phyloP scores from a whole-genome alignment of 306 rosid species.

The Oemleria cerasiformis region DNA sequence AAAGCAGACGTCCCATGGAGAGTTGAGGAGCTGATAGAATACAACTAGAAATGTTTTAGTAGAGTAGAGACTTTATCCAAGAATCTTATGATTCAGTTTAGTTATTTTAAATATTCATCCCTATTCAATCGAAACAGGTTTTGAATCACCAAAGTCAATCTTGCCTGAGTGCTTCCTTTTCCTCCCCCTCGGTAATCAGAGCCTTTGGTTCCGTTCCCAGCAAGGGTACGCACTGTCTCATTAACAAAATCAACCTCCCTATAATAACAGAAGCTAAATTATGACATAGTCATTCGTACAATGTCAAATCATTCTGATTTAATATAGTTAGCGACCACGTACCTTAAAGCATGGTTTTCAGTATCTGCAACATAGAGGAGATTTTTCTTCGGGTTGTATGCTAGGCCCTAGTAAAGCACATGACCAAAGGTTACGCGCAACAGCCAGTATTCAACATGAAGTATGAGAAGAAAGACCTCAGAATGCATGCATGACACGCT shows the following conservation, averaged over 20 bases:
- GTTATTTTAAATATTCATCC: not conserved
- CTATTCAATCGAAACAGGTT: not conserved
- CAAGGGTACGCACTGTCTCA: conserved; percentile 77
- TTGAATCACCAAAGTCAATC: conserved; percentile 24
- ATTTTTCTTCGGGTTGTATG: conserved; percentile 85
- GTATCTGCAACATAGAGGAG: conserved; percentile 91
- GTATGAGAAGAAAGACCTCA: conserved; percentile 13
- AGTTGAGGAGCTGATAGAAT: conserved; percentile 80
- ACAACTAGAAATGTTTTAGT: conserved; percentile 14
- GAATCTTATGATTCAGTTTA: not conserved
- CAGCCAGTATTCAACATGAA: conserved; percentile 20
- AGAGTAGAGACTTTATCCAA: not conserved
- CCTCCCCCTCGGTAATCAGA: conserved; percentile 84
- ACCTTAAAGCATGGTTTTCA: conserved; percentile 98
- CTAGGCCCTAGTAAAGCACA: conserved; percentile 69
- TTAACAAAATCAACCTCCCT: conserved; percentile 90
- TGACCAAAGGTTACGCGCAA: conserved; percentile 19
- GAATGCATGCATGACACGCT: conserved; percentile 3
- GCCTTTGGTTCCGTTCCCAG: conserved; percentile 97
- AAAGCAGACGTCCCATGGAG: conserved; percentile 98
- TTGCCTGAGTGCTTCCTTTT: conserved; percentile 77
- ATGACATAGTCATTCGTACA: not conserved
- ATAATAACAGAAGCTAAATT: conserved; percentile 14
- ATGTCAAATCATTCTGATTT: not conserved
- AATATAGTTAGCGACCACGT: conserved; percentile 10